Evolutionary conservation across 2,329 filamentous ascomycete genomes (phyloP), one percentile per base, ranked within the genome.

Genomic region (Hypoxylon sp.): DNA sequence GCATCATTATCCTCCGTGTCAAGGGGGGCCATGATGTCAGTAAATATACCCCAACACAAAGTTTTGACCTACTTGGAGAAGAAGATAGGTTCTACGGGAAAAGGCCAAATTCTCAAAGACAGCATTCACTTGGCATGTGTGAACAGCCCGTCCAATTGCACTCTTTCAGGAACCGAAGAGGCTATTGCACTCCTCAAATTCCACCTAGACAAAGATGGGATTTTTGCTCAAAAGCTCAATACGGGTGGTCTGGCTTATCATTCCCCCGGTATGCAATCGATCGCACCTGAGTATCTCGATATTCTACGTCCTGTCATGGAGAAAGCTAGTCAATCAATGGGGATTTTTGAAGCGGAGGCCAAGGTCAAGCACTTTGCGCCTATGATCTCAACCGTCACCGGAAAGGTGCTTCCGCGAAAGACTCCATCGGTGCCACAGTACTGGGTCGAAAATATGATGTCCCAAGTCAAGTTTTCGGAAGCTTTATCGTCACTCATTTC

Each of bases 121-220:
- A 47, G 42, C 3, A 37, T 72, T 6, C 31, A 58, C 31, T 37
- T 77, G 2, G 75, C 75, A 0, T 79, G 76, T 62, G 50, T 78
- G 27, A 79, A 79, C 68, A 78, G 75, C 42, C 75, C 76, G 0
- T 2, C 2, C 0, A 79, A 73, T 55, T 46, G 58, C 1, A 79
- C 78, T 0, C 21, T 79, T 0, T 71, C 75, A 0, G 77, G 75
- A 0, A 11, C 35, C 6, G 67, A 65, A 2, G 32, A 31, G 2
- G 42, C 55, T 1, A 66, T 78, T 7, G 68, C 75, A n/a, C 51
- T 47, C 1, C 27, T 79, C 3, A 68, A 75, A 48, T 51, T 6
- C 2, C 24, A 68, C 15, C 47, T 69, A 11, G 65, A 75, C 5
- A 21, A 51, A 3, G 62, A 66, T 6, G 59, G 61, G 2, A 66